A percentile compares a stretch with the other conserved stretches of the same genome.
Evolutionary conservation across 176 grass and related monocot genomes (phyloP).

Genomic region (Guadua angustifolia): DNA sequence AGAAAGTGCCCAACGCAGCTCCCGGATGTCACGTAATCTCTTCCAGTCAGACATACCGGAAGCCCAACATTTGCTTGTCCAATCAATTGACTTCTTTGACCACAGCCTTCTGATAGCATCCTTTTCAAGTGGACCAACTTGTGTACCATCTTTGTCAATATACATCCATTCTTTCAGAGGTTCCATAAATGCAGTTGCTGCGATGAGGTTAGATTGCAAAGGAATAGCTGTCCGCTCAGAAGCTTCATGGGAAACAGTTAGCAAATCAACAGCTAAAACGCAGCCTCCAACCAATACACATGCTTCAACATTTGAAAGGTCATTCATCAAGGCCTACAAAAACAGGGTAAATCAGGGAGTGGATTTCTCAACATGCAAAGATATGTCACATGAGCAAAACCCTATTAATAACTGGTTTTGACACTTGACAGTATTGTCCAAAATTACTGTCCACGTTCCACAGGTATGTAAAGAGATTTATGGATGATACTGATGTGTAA

Average conservation of each 20-base stretch:
- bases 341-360: slow-evolving; percentile 29
- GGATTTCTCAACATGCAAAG: slow-evolving; percentile 48
- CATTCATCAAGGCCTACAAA: slow-evolving; percentile 86
- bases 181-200: slow-evolving; percentile 92
- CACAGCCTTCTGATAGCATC: slow-evolving; percentile 93
- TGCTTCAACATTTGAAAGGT: slow-evolving; percentile 94
- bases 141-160: slow-evolving; percentile 84
- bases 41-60: slow-evolving; percentile 97
- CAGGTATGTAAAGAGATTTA: slow-evolving; percentile 31
- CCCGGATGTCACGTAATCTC: slow-evolving; percentile 89
- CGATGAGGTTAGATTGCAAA: slow-evolving; percentile 95
- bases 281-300: slow-evolving; percentile 95
- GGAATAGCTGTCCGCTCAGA: slow-evolving; percentile 95
- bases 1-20: slow-evolving; percentile 90
- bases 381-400: slow-evolving; percentile 19
- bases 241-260: slow-evolving; percentile 82
- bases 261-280: slow-evolving; percentile 90
- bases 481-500: slow-evolving; percentile 20
- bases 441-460: slow-evolving; percentile 25
- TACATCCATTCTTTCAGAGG: slow-evolving; percentile 98
- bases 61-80: slow-evolving; percentile 96
- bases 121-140: slow-evolving; percentile 91
- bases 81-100: slow-evolving; percentile 93
- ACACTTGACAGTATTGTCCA: slow-evolving; percentile 21
- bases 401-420: slow-evolving; percentile 12